Percentiles rank a stretch among this genome's conserved stretches.
These are phyloP conservation scores for Elymus sibiricus DNA, from an alignment of 176 grass and related monocot species.

Conservation along the genomic window DNA sequence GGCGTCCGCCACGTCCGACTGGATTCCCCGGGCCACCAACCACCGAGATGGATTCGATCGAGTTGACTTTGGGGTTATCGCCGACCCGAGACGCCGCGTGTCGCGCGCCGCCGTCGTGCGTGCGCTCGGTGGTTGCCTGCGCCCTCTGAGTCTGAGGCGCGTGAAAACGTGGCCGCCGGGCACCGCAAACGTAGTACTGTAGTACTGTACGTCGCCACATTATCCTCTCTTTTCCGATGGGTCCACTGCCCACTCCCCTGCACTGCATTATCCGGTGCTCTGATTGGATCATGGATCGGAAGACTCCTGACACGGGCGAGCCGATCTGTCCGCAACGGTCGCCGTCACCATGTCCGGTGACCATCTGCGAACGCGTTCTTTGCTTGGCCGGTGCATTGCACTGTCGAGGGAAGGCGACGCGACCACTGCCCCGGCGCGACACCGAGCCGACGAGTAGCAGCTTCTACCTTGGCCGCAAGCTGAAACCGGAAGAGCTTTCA, in stretches of 20 bases:
- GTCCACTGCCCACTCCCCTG: neutral
- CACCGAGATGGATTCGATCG: neutral
- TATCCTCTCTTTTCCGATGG: neutral
- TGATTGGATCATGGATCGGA: neutral
- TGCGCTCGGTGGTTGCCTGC: constrained; percentile 11
- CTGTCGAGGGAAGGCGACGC: too few species aligned
- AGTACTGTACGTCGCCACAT: too few species aligned
- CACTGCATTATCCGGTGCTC: neutral
- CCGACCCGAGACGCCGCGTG: neutral
- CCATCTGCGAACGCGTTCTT: neutral
- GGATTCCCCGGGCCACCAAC: neutral
- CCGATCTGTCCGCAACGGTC: neutral
- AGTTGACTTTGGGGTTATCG: neutral
- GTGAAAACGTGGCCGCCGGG: constrained; percentile 9
- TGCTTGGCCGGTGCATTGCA: constrained; percentile 8
- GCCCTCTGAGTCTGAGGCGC: neutral
- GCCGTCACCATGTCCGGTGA: neutral
- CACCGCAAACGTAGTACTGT: too few species aligned
- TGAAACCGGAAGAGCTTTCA: neutral
- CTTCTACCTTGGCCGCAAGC: neutral
- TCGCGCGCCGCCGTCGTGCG: neutral
- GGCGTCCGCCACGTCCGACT: neutral
- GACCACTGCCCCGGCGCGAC: neutral
- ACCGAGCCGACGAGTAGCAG: neutral
- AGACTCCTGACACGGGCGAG: neutral